Conservation (phyloP, 2,329 filamentous ascomycete species). For the Aspergillus unguis region DNA sequence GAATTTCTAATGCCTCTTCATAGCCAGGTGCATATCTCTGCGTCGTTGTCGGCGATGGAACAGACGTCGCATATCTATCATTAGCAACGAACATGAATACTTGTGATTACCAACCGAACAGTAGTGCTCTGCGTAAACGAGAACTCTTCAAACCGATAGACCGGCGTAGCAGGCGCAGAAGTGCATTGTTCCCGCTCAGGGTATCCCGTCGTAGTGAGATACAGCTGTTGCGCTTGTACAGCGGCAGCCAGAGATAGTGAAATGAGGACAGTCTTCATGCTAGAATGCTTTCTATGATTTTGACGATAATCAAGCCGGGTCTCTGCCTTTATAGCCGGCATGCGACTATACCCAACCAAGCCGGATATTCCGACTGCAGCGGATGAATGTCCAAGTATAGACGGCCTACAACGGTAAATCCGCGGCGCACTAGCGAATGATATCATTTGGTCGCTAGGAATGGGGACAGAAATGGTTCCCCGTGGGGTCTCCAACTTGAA, state of each 20-base stretch:
- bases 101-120: neutral
- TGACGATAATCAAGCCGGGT: neutral
- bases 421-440: too few species aligned
- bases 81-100: neutral
- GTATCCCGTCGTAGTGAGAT: neutral
- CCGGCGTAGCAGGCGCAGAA: neutral
- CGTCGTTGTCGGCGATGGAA: neutral
- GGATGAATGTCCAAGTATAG: too few species aligned
- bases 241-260: neutral
- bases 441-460: too few species aligned
- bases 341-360: too few species aligned
- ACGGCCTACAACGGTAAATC: too few species aligned
- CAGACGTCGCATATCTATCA: neutral
- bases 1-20: neutral
- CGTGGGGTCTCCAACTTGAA: too few species aligned
- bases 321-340: too few species aligned
- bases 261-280: neutral
- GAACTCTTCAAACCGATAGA: neutral
- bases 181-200: neutral
- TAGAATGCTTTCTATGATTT: neutral
- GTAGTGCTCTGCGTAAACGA: constrained; percentile 1
- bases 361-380: too few species aligned
- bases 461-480: too few species aligned
- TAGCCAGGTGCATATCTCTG: neutral
- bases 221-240: neutral